Conservation (phyloP, 345 rosid genomes). For the Conringia planisiliqua region DNA sequence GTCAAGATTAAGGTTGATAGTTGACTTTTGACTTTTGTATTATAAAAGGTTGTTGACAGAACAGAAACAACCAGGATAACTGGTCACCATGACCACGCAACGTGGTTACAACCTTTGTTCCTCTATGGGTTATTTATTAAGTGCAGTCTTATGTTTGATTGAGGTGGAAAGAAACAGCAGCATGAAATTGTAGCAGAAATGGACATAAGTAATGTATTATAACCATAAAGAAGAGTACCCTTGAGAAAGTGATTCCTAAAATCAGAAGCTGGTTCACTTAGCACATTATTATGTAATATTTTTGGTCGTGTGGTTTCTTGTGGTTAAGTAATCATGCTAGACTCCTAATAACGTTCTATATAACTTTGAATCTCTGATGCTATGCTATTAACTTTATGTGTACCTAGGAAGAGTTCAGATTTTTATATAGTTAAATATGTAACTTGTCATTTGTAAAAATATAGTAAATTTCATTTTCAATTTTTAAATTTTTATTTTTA, state of each 20-base stretch:
- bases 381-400: too few relatives aligned
- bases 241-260: neutral
- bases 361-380: neutral
- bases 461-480: too few relatives aligned
- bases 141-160: neutral
- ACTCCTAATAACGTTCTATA: neutral
- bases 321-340: neutral
- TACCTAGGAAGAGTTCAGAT: too few relatives aligned
- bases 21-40: slow-evolving; percentile 15
- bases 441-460: too few relatives aligned
- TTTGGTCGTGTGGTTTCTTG: neutral
- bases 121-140: neutral
- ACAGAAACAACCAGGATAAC: neutral
- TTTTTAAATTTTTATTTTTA: neutral
- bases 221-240: neutral
- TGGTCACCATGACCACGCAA: neutral
- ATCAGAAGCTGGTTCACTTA: neutral
- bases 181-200: neutral
- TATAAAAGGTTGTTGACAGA: slow-evolving; percentile 4
- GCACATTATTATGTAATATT: neutral
- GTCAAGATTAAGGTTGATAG: slow-evolving; percentile 21
- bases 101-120: slow-evolving; percentile 16
- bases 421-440: too few relatives aligned
- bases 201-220: neutral
- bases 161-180: neutral